Base-by-base conservation (phyloP, 768 basidiomycete genomes). In the Podaxis sp. region DNA sequence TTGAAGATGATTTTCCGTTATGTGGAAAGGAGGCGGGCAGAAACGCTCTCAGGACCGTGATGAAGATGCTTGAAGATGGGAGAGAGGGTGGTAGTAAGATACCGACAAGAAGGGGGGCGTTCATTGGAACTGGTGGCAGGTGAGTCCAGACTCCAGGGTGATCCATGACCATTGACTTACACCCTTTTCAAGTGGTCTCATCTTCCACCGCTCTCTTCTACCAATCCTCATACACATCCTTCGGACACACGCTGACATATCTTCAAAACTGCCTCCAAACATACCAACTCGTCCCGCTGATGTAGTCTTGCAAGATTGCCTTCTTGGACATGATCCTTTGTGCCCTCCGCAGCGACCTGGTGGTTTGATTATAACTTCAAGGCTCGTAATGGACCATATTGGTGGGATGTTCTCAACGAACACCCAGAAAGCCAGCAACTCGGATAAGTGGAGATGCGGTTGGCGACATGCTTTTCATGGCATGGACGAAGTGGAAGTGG, bases 391-490 rank as follows among this genome's bases (percentile, higher is more conserved):
- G 72, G 79, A 80, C 65, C 76, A 79, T 60, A 75, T 81, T 26
- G 79, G 79, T 26, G 78, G 73, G 13, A 68, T 67, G 63, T 70
- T 68, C 12, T 78, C 77, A 49, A 81, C 78, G 3, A 72, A 72
- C 48, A 48, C 36, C 5, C 68, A 72, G 3, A 75, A 78, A 57
- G 38, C 55, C 2, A 69, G 72, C 11, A 73, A 74, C 36, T 49
- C 63, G 11, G 72, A 76, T 33, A 76, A 77, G 61, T 80, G 79
- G 77, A 71, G 74, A 60, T 81, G 79, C 63, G 75, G 78, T n/a
- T 80, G 78, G 80, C 72, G 79, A 22, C 78, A 80, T 69, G 73
- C 78, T 28, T 80, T 81, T 59, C 78, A 82, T 66, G 79, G 78
- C 30, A 67, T 68, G 19, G 64, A 68, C 12, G 75, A 75, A 48